A percentile compares a stretch with the other conserved stretches of the same genome.
Evolutionary conservation across 768 basidiomycete genomes (phyloP).

Genomic region (Symmetrospora coprosmae): DNA sequence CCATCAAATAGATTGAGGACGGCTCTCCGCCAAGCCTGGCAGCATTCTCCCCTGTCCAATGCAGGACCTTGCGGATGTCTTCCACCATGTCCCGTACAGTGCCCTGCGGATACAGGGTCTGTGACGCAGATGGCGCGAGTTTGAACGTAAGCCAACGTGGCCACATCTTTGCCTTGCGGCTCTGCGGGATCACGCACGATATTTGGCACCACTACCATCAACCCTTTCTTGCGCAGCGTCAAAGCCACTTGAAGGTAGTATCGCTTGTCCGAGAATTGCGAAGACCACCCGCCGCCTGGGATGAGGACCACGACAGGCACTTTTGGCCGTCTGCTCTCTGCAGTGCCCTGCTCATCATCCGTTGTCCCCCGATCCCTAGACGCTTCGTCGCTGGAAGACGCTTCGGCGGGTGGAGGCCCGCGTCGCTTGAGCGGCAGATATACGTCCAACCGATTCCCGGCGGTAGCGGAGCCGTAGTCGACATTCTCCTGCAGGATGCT

Average conservation of each 20-base stretch:
- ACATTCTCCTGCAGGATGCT: slow-evolving; percentile 18
- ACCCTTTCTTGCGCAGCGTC: slow-evolving; percentile 20
- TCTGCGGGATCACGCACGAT: slow-evolving; percentile 8
- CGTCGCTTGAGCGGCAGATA: slow-evolving; percentile 9
- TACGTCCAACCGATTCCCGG: slow-evolving; percentile 17
- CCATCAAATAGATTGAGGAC: slow-evolving; percentile 23
- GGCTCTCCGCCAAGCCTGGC: slow-evolving; percentile 26
- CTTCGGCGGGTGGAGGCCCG: not conserved
- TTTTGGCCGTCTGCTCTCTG: not conserved
- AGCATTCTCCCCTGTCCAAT: slow-evolving; percentile 24
- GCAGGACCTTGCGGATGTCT: slow-evolving; percentile 25
- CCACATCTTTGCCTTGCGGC: not conserved
- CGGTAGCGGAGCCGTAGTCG: slow-evolving; percentile 10
- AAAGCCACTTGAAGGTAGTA: slow-evolving; percentile 16
- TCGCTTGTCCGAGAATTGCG: slow-evolving; percentile 11
- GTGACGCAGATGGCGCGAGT: not conserved
- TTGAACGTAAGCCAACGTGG: not conserved
- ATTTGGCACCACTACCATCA: slow-evolving; percentile 26
- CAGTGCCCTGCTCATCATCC: not conserved
- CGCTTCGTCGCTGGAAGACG: not conserved
- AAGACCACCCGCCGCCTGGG: slow-evolving; percentile 5
- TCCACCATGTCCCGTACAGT: slow-evolving; percentile 21
- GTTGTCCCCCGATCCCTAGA: not conserved
- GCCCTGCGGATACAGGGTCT: slow-evolving; percentile 12
- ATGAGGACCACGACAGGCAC: slow-evolving; percentile 22